Percentiles rank a stretch among this genome's conserved stretches.
phyloP scores from a whole-genome alignment of 257 asterid species.

The Mitragyna speciosa region DNA sequence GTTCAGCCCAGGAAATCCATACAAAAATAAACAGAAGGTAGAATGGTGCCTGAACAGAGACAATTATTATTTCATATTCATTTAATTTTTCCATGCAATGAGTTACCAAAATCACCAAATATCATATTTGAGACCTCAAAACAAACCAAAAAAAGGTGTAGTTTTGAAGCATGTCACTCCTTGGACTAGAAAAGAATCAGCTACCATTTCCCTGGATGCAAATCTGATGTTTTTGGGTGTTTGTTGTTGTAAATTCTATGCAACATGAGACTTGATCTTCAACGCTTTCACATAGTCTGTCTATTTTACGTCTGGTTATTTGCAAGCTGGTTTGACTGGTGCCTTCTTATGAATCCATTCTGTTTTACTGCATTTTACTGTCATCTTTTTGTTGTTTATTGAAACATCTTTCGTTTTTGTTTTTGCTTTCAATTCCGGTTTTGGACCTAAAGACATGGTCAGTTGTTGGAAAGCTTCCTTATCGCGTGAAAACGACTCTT shows the following conservation, averaged over 20 bases:
- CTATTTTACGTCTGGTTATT: neutral
- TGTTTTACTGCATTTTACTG: neutral
- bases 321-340: neutral
- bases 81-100: neutral
- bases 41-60: neutral
- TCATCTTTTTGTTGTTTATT: neutral
- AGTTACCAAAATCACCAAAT: neutral
- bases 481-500: conserved; percentile 83
- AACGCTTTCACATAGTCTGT: neutral
- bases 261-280: neutral
- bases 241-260: neutral
- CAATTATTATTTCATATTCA: neutral
- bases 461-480: conserved; percentile 87
- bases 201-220: neutral
- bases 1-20: neutral
- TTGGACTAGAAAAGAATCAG: neutral
- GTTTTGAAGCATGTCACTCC: neutral
- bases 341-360: neutral
- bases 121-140: no score
- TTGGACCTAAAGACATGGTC: conserved; percentile 69
- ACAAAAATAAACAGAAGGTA: neutral
- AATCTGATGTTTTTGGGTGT: neutral
- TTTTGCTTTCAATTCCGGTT: conserved; percentile 14
- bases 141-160: no score
- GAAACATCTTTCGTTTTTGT: conserved; percentile 1